Percentiles rank a stretch among this genome's conserved stretches.
phyloP scores from a whole-genome alignment of 2,329 filamentous ascomycete species.

The Trichoderma atroviride region DNA sequence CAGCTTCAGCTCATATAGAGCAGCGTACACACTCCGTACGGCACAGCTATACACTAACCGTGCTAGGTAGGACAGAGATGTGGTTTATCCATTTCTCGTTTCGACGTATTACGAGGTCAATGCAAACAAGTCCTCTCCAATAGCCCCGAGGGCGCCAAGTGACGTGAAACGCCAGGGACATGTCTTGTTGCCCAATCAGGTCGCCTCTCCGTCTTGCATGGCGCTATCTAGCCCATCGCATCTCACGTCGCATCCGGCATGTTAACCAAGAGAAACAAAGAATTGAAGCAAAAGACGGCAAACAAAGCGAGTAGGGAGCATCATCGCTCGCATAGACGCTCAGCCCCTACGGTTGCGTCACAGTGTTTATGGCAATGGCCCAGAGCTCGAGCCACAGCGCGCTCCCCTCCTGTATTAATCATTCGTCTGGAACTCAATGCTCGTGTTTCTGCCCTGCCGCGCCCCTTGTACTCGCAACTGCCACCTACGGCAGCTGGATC shows the following conservation, averaged over 20 bases:
- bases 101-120: not conserved
- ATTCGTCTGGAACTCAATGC: not conserved
- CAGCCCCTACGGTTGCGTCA: not conserved
- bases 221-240: not conserved
- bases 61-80: not conserved
- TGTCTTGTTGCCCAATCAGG: conserved; percentile 3
- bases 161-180: conserved; percentile 5
- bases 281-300: not conserved
- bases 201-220: not conserved
- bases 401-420: conserved; percentile 1
- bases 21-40: not conserved
- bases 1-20: not conserved
- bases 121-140: conserved; percentile 6
- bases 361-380: not conserved
- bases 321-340: not conserved
- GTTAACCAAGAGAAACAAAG: not conserved
- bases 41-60: not conserved
- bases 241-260: not conserved
- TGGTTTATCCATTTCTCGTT: not conserved
- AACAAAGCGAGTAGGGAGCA: not conserved
- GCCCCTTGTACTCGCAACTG: conserved; percentile 7
- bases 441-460: not conserved
- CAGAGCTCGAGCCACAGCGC: conserved; percentile 6
- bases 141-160: not conserved
- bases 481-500: conserved; percentile 17